Conservation (phyloP, 2,329 filamentous ascomycete genomes). For the Ilyonectria robusta region DNA sequence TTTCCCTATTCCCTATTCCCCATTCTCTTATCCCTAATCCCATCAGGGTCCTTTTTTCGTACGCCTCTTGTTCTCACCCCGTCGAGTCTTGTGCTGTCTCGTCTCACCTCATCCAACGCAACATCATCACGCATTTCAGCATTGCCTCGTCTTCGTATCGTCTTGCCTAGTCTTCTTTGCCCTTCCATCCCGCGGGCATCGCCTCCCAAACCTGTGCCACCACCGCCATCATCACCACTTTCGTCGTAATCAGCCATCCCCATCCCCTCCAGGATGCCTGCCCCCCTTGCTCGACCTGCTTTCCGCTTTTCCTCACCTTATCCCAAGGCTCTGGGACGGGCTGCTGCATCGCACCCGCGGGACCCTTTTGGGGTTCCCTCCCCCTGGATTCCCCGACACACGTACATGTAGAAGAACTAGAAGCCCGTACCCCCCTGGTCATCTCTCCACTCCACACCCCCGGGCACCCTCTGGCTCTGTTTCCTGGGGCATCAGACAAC, state of each 20-base stretch:
- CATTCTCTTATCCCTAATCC: conserved; percentile 4
- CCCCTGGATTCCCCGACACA: conserved; percentile 28
- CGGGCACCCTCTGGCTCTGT: neutral
- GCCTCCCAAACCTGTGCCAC: neutral
- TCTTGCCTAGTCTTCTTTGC: neutral
- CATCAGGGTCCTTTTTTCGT: conserved; percentile 2
- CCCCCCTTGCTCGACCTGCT: conserved; percentile 16
- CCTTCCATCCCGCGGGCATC: conserved; percentile 7
- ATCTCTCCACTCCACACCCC: neutral
- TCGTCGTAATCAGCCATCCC: conserved; percentile 5
- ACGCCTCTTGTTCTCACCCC: conserved; percentile 6
- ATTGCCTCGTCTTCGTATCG: conserved; percentile 11
- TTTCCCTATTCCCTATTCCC: neutral
- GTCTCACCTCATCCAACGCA: conserved; percentile 15
- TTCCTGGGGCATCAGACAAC: neutral
- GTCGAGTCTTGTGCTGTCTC: conserved; percentile 7
- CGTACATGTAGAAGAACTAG: conserved; percentile 7
- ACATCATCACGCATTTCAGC: conserved; percentile 15
- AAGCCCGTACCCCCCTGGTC: neutral
- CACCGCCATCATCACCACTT: conserved; percentile 15
- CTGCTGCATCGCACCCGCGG: conserved; percentile 28
- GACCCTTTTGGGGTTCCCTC: conserved; percentile 8
- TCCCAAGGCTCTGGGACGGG: conserved; percentile 32
- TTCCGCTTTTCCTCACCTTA: conserved; percentile 31
- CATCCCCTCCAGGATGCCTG: conserved; percentile 20